Base-by-base conservation (phyloP, 306 rosid species). In the Cucurbita ficifolia region DNA sequence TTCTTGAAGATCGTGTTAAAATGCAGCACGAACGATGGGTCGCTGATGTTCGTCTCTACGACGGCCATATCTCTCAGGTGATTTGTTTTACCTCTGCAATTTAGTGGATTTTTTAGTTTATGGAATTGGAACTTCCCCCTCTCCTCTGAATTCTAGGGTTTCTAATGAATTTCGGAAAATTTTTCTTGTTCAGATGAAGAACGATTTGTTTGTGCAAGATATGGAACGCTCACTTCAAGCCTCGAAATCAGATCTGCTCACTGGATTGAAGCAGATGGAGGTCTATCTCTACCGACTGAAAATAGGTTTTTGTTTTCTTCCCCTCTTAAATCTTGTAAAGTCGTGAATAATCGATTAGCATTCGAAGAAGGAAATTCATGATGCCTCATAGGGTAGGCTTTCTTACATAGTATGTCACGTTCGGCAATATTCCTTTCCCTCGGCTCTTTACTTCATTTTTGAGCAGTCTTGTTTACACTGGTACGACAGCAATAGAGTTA, bases 21-120 rank as follows among this genome's bases (percentile, higher is more conserved):
- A 61, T 76, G 85, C 91, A 87, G 75, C 86, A 89, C 57, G 84
- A 85, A 8, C 84, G 83, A 6, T 85, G 96, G 99, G 18, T 21
- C 57, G 84, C 81, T 10, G 89, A 86, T 70, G 65, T 78, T 80
- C 84, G 85, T 53, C 73, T 79, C n/a, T 82, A 81, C 68, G 82
- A 76, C 55, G 84, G 84, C 22, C 84, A 77, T 57, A 77, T 88
- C 40, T 67, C 88, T 38, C 84, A 83, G 92, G 99, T 91, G 45
- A 12, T 39, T 54, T 57, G 21, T 49, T 42, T 63, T 48, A 42
- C 19, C 52, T 70, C 12, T 68, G 5, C 8, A 38, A 17, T n/a
- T 78, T 73, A 2, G 1, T 6, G 43, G 10, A 22, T 10, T 40
- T 19, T 49, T 64, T 10, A 10, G 63, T 52, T 74, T 82, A 79